These are phyloP conservation scores for Mucor plumbeus DNA, from an alignment of 371 early-diverging fungal genomes.

Conservation along the genomic window DNA sequence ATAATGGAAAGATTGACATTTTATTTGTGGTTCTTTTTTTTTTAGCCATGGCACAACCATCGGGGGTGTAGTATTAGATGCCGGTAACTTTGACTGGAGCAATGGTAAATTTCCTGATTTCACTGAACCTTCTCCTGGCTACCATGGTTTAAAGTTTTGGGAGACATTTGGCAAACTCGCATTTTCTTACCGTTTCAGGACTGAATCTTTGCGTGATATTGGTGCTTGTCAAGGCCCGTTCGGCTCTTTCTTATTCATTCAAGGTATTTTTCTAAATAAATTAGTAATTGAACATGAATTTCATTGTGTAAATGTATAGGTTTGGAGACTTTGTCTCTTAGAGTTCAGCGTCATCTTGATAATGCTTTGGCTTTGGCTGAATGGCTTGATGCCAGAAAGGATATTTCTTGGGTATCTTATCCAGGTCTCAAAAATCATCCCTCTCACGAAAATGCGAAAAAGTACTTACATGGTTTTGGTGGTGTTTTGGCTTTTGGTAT, in stretches of 20 bases:
- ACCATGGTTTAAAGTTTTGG: conserved; percentile 88
- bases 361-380: conserved; percentile 81
- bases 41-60: conserved; percentile 76
- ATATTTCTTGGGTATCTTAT: conserved; percentile 79
- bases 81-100: conserved; percentile 87
- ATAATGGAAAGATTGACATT: neutral
- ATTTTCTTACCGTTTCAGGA: conserved; percentile 76
- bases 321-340: conserved; percentile 86
- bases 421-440: conserved; percentile 81
- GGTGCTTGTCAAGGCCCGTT: conserved; percentile 85
- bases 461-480: conserved; percentile 84
- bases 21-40: neutral
- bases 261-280: conserved; percentile 51
- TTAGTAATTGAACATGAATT: neutral
- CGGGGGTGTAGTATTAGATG: conserved; percentile 78
- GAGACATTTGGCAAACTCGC: conserved; percentile 78
- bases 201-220: conserved; percentile 83
- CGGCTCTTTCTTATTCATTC: conserved; percentile 82
- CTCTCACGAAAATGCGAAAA: conserved; percentile 75
- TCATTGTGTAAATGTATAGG: conserved; percentile 19
- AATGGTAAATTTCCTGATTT: conserved; percentile 88
- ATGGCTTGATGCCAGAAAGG: conserved; percentile 74
- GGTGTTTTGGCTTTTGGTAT: conserved; percentile 88
- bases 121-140: conserved; percentile 82
- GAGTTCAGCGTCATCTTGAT: conserved; percentile 84